Evolutionary conservation across 495 filamentous ascomycete genomes (phyloP), one percentile per base, ranked within the genome.

Genomic region (Xylaria nigripes): DNA sequence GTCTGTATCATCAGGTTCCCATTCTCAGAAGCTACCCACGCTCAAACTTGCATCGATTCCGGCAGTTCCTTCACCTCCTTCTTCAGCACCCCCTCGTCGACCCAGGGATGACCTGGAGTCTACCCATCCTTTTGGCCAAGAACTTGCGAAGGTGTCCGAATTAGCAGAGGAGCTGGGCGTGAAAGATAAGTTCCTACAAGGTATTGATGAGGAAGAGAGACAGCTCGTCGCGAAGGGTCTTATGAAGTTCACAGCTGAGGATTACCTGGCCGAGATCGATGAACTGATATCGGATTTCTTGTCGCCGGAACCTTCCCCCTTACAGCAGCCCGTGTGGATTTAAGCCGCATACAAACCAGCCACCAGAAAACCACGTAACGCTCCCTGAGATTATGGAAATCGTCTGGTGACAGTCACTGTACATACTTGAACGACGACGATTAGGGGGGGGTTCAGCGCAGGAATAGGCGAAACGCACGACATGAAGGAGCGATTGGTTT

Each of bases 141-240:
- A 90, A 67, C 73, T 91, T 36, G 84, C 84, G 29, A 80, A 89
- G 63, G 78, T 89, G 3, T 77, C 84, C 44, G 87, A 90, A 70
- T 79, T 97, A 10, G 91, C 86, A 0, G 93, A 96, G 70, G 90
- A 96, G 64, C 89, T 87, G 54, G 86, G 87, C 15, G 76, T 76
- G 50, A 76, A 80, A 63, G 72, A 79, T 49, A 76, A 78, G 47
- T n/a, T n/a, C n/a, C 66, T 82, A 45, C 81, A 84, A 46, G 65
- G 81, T n/a, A 74, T 86, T 42, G 82, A 87, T 45, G 80, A 84
- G 23, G 89, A 93, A 62, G 86, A 89, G 62, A 69, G 81, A 54
- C 77, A 83, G 30, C 69, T 93, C 59, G 61, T 74, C 41, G 72
- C 75, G 24, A 80, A 77, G 45, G 90, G 89, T 12, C 74, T 96